phyloP scores from a whole-genome alignment of 345 rosid genomes.

The Citrus australasica region DNA sequence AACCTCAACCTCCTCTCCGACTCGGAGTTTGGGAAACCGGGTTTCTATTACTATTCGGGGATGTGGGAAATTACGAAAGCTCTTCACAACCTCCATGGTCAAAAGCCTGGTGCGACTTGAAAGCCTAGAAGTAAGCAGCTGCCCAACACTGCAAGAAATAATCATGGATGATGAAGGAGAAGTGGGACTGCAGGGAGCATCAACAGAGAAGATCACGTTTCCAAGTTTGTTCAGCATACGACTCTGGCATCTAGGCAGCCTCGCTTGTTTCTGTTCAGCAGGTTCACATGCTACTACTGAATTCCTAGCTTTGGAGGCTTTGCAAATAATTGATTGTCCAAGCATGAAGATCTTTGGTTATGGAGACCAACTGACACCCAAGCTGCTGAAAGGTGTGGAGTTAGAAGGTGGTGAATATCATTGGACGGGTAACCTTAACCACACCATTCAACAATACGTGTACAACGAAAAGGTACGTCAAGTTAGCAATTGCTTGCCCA shows the following conservation, averaged over 20 bases:
- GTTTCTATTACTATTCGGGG: accelerated
- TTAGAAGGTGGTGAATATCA: no score
- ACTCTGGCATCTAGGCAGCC: neutral
- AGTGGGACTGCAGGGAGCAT: no score
- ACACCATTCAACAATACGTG: neutral
- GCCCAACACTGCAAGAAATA: neutral
- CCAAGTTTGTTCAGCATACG: neutral
- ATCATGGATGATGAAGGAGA: neutral
- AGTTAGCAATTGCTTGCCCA: no score
- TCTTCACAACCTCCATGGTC: neutral
- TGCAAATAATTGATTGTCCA: neutral
- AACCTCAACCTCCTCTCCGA: neutral
- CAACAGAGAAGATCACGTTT: neutral
- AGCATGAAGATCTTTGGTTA: neutral
- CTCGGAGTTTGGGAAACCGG: neutral
- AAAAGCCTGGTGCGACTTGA: neutral
- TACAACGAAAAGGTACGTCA: no score
- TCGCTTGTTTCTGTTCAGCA: neutral
- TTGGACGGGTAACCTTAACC: neutral
- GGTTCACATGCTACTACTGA: neutral
- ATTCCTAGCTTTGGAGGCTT: neutral
- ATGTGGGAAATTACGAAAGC: neutral
- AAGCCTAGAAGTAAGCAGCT: neutral
- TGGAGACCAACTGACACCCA: neutral
- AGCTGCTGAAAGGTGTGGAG: neutral